Evolutionary conservation across 176 grass and related monocot genomes (phyloP).

Genomic region (Phyllostachys edulis): DNA sequence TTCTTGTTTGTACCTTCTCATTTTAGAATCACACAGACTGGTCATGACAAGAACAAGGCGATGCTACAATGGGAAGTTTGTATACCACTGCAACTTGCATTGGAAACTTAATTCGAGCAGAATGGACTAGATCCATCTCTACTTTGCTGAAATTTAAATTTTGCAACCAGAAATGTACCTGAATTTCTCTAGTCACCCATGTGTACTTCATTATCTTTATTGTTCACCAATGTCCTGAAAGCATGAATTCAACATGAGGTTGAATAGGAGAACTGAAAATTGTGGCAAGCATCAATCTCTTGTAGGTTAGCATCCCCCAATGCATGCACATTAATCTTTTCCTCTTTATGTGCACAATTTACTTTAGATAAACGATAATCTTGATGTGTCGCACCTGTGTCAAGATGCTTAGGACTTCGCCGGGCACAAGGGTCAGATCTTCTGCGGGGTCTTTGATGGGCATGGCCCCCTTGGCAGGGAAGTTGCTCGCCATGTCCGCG

Average conservation of each 20-base stretch:
- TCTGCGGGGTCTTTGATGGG: conserved; percentile 68
- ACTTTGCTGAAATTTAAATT: background rate
- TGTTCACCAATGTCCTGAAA: background rate
- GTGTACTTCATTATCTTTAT: background rate
- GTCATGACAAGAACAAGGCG: background rate
- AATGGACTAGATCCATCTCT: conserved; percentile 3
- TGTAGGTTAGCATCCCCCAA: background rate
- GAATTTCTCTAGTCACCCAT: background rate
- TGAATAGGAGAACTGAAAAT: background rate
- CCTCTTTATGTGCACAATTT: background rate
- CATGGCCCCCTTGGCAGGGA: conserved; percentile 63
- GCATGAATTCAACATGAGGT: background rate
- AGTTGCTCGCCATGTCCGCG: conserved; percentile 55
- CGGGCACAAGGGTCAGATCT: conserved; percentile 51
- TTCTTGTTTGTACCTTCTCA: background rate
- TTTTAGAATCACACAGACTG: background rate
- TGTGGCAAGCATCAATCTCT: background rate
- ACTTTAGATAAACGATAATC: background rate
- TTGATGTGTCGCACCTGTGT: background rate
- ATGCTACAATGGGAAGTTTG: background rate
- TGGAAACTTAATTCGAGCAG: background rate
- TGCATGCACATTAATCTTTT: background rate
- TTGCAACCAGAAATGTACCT: background rate
- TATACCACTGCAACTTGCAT: background rate
- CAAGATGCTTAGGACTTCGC: conserved; percentile 55